Conservation (phyloP, 352 stramenopile genomes). For the Phytophthora rubi region DNA sequence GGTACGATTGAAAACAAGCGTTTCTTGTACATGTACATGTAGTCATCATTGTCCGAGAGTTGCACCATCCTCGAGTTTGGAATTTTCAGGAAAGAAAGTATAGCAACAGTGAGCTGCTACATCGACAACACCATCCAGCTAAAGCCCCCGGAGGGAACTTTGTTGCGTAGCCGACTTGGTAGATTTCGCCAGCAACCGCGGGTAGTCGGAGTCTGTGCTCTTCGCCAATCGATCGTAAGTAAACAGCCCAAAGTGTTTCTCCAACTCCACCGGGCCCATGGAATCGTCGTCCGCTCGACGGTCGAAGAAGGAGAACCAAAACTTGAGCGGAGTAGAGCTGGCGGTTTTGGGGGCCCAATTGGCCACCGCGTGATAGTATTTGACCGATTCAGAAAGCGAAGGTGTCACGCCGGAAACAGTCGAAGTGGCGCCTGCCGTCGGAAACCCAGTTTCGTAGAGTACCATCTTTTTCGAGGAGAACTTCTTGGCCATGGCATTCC, state of each 20-base stretch:
- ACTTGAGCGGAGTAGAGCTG: slow-evolving; percentile 27
- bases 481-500: slow-evolving; percentile 47
- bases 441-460: slow-evolving; percentile 58
- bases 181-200: neutral
- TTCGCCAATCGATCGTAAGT: slow-evolving; percentile 39
- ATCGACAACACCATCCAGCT: neutral
- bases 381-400: slow-evolving; percentile 14
- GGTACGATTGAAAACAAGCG: neutral
- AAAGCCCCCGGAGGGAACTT: neutral
- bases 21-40: neutral
- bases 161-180: neutral
- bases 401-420: slow-evolving; percentile 36
- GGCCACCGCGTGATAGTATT: slow-evolving; percentile 27
- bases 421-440: slow-evolving; percentile 37
- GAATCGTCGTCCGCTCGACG: slow-evolving; percentile 49
- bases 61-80: neutral
- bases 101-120: neutral
- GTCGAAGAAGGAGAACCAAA: slow-evolving; percentile 69
- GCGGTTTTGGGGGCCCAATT: slow-evolving; percentile 16
- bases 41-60: neutral
- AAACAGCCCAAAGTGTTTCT: slow-evolving; percentile 44
- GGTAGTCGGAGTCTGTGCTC: slow-evolving; percentile 25
- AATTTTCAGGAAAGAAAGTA: neutral
- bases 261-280: slow-evolving; percentile 33
- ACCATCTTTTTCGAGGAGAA: slow-evolving; percentile 40